These are phyloP conservation scores for Avicennia marina DNA, from an alignment of 257 asterid genomes.

Conservation along the genomic window DNA sequence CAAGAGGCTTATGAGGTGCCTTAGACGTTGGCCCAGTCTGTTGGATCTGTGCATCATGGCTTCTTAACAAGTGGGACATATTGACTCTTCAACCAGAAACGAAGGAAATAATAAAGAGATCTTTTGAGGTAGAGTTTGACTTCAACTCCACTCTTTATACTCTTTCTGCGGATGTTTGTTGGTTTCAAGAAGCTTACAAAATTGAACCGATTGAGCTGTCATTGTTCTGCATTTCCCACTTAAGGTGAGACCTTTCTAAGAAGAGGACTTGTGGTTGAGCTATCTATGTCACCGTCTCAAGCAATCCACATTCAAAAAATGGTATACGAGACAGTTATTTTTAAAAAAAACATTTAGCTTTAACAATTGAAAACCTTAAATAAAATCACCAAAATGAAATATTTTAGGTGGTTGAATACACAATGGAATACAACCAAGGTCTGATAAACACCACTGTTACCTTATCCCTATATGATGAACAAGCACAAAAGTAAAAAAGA, in stretches of 20 bases:
- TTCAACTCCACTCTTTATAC: conserved; percentile 25
- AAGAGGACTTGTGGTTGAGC: conserved; percentile 3
- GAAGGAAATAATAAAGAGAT: conserved; percentile 7
- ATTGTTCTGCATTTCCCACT: neutral
- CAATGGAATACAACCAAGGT: neutral
- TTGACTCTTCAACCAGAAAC: conserved; percentile 11
- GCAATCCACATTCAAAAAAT: conserved; percentile 11
- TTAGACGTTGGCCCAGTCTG: conserved; percentile 30
- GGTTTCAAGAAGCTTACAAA: conserved; percentile 2
- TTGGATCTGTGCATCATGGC: conserved; percentile 37
- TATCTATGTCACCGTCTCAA: conserved; percentile 7
- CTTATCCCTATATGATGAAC: neutral
- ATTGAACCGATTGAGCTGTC: conserved; percentile 43
- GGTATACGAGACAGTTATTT: neutral
- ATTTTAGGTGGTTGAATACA: neutral
- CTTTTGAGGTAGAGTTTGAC: conserved; percentile 36
- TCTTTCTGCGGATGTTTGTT: conserved; percentile 8
- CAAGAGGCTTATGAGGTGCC: too few species aligned
- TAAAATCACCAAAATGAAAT: conserved; percentile 7
- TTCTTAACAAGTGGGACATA: conserved; percentile 41
- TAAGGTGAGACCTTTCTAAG: neutral
- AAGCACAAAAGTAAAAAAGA: too few species aligned
- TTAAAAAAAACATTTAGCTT: neutral
- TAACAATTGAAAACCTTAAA: neutral
- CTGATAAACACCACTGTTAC: neutral